Base-by-base conservation (phyloP, 1,284 basidiomycete genomes). In the Ustilago trichophora region DNA sequence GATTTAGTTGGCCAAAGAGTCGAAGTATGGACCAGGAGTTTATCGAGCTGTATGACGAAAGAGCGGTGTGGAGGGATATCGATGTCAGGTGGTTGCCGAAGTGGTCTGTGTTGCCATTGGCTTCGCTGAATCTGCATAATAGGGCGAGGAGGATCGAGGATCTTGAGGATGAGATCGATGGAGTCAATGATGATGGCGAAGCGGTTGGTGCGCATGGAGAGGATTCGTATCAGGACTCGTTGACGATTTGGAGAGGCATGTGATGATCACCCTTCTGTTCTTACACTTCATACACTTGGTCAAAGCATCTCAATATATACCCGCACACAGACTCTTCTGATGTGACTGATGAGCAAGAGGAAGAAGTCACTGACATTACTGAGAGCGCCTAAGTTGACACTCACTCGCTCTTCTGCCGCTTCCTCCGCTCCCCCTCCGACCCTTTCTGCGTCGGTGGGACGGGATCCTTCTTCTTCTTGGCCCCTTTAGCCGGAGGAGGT, bases 1-100 rank as follows among this genome's bases (percentile, higher is more conserved):
- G 84, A 4, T 86, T 85, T 71, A 83, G 83, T 13, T 75, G 78
- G 25, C 85, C 85, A 0, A 86, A 86, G 69, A 83, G 83, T 10
- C 74, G 86, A 16, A 82, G 82, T 11, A 84, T 86, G 72, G 85
- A 87, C 69, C 84, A 86, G 59, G 84, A 85, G 71, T 86, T 86
- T 64, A 86, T 86, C 59, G 85, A 86, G 70, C 77, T 85, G 4
- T 85, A 72, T 56, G 58, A 54, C 13, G 63, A 71, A 19, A 29
- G 51, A 3, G 49, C 55, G 6, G 68, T 71, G 0, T 71, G 63
- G 68, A 46, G 53, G 33, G 60, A 56, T 27, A 54, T 62, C 8
- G 46, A 66, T 40, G 42, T 43, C 0, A 43, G 50, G 21, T 71
- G 63, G 54, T 34, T 71, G 27, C 68, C 68, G 0, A 60, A 62